Conservation (phyloP, 768 basidiomycete species). For the Collybiopsis confluens region DNA sequence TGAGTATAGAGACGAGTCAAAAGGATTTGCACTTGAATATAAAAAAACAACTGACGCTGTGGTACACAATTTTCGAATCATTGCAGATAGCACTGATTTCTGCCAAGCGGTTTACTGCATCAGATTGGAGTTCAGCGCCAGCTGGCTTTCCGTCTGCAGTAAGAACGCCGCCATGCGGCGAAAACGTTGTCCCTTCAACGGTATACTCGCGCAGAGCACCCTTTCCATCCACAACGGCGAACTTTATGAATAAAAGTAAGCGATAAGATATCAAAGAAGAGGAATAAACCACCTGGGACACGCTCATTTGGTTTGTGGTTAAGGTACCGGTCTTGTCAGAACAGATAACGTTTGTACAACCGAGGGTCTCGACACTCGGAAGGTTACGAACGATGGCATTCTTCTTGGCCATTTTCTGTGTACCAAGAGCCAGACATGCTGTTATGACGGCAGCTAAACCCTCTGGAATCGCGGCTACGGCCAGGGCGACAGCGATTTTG, state of each 20-base stretch:
- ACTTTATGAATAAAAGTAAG: slow-evolving; percentile 38
- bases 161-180: slow-evolving; percentile 74
- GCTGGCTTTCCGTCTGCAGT: slow-evolving; percentile 60
- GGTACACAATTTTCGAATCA: slow-evolving; percentile 86
- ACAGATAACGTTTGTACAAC: slow-evolving; percentile 98
- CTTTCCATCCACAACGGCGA: slow-evolving; percentile 59
- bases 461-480: slow-evolving; percentile 99
- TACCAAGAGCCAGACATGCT: slow-evolving; percentile 92
- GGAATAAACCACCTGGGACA: slow-evolving; percentile 57
- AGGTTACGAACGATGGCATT: slow-evolving; percentile 97
- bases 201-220: slow-evolving; percentile 58
- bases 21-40: neutral
- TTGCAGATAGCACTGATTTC: slow-evolving; percentile 95
- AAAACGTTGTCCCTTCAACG: slow-evolving; percentile 92
- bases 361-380: slow-evolving; percentile 95
- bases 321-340: slow-evolving; percentile 97
- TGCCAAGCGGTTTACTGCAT: slow-evolving; percentile 77
- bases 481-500: slow-evolving; percentile 97
- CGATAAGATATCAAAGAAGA: neutral
- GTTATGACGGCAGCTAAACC: slow-evolving; percentile 98
- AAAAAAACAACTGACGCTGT: slow-evolving; percentile 45
- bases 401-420: slow-evolving; percentile 99
- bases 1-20: slow-evolving; percentile 21
- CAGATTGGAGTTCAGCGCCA: slow-evolving; percentile 54
- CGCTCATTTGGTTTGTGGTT: slow-evolving; percentile 97